phyloP scores from a whole-genome alignment of 225 moss, liverwort and hornwort genomes.

The Bryoerythrophyllum caledonicum region DNA sequence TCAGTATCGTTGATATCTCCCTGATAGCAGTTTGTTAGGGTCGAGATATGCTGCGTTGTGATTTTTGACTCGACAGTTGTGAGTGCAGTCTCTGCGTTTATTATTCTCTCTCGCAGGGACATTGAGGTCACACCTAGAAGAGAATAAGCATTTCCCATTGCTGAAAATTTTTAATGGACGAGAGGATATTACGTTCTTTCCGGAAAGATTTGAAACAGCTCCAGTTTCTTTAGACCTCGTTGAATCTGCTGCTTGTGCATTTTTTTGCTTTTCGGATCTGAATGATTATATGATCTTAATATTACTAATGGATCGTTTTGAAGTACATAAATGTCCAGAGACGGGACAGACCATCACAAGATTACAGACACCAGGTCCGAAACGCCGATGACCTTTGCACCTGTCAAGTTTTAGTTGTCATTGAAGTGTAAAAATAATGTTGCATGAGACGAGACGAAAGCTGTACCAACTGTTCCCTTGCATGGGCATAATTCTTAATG shows the following conservation, averaged over 20 bases:
- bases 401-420: too few relatives aligned
- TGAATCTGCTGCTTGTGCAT: background rate
- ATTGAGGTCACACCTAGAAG: slow-evolving; percentile 38
- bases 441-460: background rate
- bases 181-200: slow-evolving; percentile 28
- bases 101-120: slow-evolving; percentile 36
- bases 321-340: too few relatives aligned
- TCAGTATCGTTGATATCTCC: slow-evolving; percentile 13
- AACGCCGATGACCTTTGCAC: too few relatives aligned
- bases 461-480: background rate
- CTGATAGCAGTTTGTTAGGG: slow-evolving; percentile 18
- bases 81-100: slow-evolving; percentile 37
- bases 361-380: too few relatives aligned
- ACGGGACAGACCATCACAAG: too few relatives aligned
- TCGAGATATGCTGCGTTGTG: slow-evolving; percentile 34
- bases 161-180: slow-evolving; percentile 46
- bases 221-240: background rate
- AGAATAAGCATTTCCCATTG: slow-evolving; percentile 45
- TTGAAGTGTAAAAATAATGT: background rate
- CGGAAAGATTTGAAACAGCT: slow-evolving; percentile 15
- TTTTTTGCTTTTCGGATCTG: background rate
- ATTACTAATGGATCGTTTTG: too few relatives aligned
- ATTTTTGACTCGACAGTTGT: slow-evolving; percentile 44
- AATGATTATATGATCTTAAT: background rate
- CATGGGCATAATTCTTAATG: background rate